A percentile compares a stretch with the other conserved stretches of the same genome.
These are phyloP conservation scores for Ganoderma lingzhi DNA, from an alignment of 1,284 basidiomycete genomes.

Conservation along the genomic window DNA sequence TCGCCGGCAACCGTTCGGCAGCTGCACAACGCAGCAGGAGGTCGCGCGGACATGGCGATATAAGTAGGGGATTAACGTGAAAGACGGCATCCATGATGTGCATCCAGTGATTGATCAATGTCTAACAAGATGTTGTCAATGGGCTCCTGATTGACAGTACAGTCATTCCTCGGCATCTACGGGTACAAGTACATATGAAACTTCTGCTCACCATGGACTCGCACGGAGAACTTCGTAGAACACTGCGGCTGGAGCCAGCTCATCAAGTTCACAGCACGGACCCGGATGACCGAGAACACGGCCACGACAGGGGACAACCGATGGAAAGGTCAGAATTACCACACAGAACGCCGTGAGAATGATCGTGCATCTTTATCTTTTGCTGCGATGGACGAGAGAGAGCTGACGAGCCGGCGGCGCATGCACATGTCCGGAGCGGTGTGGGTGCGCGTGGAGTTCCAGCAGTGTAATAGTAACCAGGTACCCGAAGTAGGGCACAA, in stretches of 20 bases:
- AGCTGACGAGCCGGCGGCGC: not conserved
- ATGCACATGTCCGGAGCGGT: not conserved
- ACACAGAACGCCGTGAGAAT: not conserved
- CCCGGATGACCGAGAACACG: conserved; percentile 17
- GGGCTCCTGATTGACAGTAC: not conserved
- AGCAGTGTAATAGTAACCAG: not conserved
- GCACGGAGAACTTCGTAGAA: not conserved
- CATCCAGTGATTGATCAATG: conserved; percentile 28
- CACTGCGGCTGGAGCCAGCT: not conserved
- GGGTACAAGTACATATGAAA: not conserved
- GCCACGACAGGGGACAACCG: not conserved
- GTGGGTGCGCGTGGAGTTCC: not conserved
- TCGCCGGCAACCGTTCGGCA: conserved; percentile 10
- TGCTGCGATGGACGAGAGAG: not conserved
- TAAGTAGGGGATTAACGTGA: conserved; percentile 1
- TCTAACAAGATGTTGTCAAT: not conserved
- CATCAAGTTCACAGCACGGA: conserved; percentile 17
- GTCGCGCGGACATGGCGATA: not conserved
- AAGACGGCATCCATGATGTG: conserved; percentile 26
- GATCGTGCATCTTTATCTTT: not conserved
- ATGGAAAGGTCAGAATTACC: not conserved
- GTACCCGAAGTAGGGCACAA: not conserved
- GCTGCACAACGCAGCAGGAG: conserved; percentile 2
- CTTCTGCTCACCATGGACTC: not conserved
- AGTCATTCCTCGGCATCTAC: not conserved